A percentile compares a stretch with the other conserved stretches of the same genome.
phyloP scores from a whole-genome alignment of 1,139 yeast species.

The Scheffersomyces segobiensis region DNA sequence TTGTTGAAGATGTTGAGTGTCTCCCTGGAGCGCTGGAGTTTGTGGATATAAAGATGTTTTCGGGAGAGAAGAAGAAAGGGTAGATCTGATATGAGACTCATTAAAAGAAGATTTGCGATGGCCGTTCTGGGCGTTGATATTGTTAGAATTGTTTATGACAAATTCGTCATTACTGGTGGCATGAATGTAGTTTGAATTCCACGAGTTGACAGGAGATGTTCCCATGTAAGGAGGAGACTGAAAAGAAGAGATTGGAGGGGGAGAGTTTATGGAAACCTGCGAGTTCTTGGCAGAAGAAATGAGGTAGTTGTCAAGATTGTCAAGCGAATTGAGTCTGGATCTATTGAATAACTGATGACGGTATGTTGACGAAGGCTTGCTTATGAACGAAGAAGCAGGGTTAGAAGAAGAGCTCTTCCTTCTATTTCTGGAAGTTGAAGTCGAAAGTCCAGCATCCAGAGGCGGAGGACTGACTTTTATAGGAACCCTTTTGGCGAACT shows the following conservation, averaged over 20 bases:
- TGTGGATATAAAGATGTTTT: slow-evolving; percentile 5
- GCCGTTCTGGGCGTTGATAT: slow-evolving; percentile 18
- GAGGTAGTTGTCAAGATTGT: slow-evolving; percentile 45
- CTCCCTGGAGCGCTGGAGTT: slow-evolving; percentile 6
- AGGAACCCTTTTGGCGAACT: slow-evolving; percentile 49
- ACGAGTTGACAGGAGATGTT: slow-evolving; percentile 2
- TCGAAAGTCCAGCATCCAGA: slow-evolving; percentile 13
- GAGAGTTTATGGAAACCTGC: slow-evolving; percentile 36
- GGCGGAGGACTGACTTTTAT: slow-evolving; percentile 45
- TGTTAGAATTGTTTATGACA: slow-evolving; percentile 12
- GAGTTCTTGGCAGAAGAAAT: slow-evolving; percentile 43
- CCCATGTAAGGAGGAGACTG: slow-evolving; percentile 7
- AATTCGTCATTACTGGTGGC: slow-evolving; percentile 19
- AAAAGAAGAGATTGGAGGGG: slow-evolving; percentile 25
- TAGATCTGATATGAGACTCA: slow-evolving; percentile 44
- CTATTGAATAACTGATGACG: slow-evolving; percentile 39
- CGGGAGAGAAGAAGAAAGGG: slow-evolving; percentile 35
- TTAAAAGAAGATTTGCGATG: slow-evolving; percentile 46
- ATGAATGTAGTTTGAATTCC: slow-evolving; percentile 7
- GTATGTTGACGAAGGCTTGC: slow-evolving; percentile 10
- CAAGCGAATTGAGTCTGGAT: slow-evolving; percentile 45
- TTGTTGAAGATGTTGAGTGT: slow-evolving; percentile 5
- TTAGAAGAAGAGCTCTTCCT: slow-evolving; percentile 33
- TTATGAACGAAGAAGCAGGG: slow-evolving; percentile 11
- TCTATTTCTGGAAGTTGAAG: slow-evolving; percentile 11